Evolutionary conservation across 1,284 basidiomycete genomes (phyloP).

Genomic region (Boletus subluridellus): DNA sequence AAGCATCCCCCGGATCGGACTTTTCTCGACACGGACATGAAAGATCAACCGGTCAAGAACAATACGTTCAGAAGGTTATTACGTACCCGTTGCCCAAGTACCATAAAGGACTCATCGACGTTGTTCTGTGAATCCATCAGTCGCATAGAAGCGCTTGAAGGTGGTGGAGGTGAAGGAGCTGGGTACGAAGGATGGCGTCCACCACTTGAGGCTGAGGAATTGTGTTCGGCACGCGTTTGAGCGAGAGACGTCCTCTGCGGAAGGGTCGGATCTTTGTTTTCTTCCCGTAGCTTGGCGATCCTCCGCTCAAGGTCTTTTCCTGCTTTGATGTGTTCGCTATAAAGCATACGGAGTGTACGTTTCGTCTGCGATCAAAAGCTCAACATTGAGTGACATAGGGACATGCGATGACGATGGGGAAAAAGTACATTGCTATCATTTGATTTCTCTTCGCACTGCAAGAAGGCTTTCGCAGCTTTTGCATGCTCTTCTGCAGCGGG

Average conservation of each 20-base stretch:
- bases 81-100: slow-evolving; percentile 65
- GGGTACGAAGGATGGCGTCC: slow-evolving; percentile 29
- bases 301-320: slow-evolving; percentile 65
- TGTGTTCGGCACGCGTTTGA: slow-evolving; percentile 27
- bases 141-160: slow-evolving; percentile 35
- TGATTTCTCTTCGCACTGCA: slow-evolving; percentile 64
- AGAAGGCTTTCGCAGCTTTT: slow-evolving; percentile 71
- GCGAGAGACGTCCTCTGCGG: slow-evolving; percentile 48
- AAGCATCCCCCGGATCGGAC: slow-evolving; percentile 75
- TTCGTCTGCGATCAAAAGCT: slow-evolving; percentile 54
- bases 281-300: slow-evolving; percentile 64
- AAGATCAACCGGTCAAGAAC: slow-evolving; percentile 6
- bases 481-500: slow-evolving; percentile 61
- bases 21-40: slow-evolving; percentile 26
- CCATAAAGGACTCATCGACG: slow-evolving; percentile 82
- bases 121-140: slow-evolving; percentile 69
- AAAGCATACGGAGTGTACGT: slow-evolving; percentile 67
- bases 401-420: slow-evolving; percentile 6
- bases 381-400: slow-evolving; percentile 7
- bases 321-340: slow-evolving; percentile 66
- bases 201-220: slow-evolving; percentile 23
- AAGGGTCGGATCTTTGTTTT: slow-evolving; percentile 68
- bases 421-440: slow-evolving; percentile 63
- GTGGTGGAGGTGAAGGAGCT: slow-evolving; percentile 45
- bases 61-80: slow-evolving; percentile 8